These are phyloP conservation scores for Trichoderma sp. DNA, from an alignment of 2,329 filamentous ascomycete species.

Conservation along the genomic window DNA sequence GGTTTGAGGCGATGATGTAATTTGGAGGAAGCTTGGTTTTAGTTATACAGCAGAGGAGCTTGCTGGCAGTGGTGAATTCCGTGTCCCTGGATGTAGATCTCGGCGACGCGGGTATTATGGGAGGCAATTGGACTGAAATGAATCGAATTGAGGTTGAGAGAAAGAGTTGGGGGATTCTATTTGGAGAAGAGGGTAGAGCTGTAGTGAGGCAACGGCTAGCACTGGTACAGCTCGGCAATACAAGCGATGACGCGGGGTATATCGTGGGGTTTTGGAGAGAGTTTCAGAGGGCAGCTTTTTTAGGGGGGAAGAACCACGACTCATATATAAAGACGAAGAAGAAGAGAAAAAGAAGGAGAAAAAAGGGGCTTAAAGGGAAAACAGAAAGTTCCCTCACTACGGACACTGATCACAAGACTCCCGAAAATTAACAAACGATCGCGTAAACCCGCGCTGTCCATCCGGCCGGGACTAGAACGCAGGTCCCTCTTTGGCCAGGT, in stretches of 20 bases:
- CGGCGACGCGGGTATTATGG: background rate
- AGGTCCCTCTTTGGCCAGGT: background rate
- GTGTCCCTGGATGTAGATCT: background rate
- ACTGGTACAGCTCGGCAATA: background rate
- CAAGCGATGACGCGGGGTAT: slow-evolving; percentile 16
- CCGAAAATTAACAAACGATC: slow-evolving; percentile 1
- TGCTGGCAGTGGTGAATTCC: background rate
- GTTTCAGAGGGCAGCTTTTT: slow-evolving; percentile 17
- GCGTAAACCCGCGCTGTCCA: slow-evolving; percentile 9
- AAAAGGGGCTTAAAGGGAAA: slow-evolving; percentile 10
- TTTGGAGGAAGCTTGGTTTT: slow-evolving; percentile 2
- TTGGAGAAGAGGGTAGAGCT: background rate
- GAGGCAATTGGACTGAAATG: background rate
- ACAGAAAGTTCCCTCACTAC: slow-evolving; percentile 1
- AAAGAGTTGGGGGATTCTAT: background rate
- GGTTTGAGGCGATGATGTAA: slow-evolving; percentile 19
- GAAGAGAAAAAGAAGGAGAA: slow-evolving; percentile 4
- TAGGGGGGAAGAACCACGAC: background rate
- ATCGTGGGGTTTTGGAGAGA: slow-evolving; percentile 13
- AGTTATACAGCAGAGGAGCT: background rate
- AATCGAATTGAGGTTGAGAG: background rate
- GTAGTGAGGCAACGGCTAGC: background rate
- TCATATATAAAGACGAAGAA: slow-evolving; percentile 6
- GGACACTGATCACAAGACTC: slow-evolving; percentile 19
- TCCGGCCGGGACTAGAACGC: slow-evolving; percentile 9